Evolutionary conservation across 805 yeast species (phyloP).

Genomic region (Metschnikowia proteae): DNA sequence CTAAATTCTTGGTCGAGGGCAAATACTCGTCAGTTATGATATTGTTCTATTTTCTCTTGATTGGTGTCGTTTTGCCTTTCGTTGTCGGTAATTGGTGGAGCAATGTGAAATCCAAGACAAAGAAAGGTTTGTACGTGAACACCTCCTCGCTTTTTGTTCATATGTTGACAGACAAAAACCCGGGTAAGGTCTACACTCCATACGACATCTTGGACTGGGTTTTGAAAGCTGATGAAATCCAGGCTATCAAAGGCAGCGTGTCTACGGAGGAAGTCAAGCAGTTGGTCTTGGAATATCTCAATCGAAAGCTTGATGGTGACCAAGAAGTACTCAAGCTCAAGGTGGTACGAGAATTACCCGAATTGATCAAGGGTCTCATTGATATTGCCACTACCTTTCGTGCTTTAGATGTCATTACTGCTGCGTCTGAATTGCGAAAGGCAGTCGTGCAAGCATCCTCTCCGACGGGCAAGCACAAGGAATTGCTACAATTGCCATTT

Average conservation of each 20-base stretch:
- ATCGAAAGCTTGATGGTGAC: conserved; percentile 40
- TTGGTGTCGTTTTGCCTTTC: conserved; percentile 76
- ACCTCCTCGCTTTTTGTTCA: conserved; percentile 81
- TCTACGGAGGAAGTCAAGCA: conserved; percentile 46
- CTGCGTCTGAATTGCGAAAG: conserved; percentile 64
- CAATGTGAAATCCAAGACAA: conserved; percentile 73
- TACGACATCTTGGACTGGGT: conserved; percentile 57
- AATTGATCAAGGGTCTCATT: conserved; percentile 63
- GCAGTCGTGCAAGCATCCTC: conserved; percentile 73
- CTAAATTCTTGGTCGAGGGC: conserved; percentile 85
- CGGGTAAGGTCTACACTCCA: conserved; percentile 60
- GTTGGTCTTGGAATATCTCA: conserved; percentile 55
- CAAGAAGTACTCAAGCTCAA: conserved; percentile 43
- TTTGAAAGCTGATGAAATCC: conserved; percentile 64
- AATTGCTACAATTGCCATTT: conserved; percentile 77
- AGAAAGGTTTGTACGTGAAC: conserved; percentile 72
- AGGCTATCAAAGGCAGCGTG: conserved; percentile 37
- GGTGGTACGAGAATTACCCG: conserved; percentile 61
- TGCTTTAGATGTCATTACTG: conserved; percentile 57
- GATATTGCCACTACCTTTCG: conserved; percentile 83
- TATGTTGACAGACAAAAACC: conserved; percentile 67
- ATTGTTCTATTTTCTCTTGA: conserved; percentile 58
- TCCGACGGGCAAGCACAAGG: conserved; percentile 50
- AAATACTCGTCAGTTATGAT: conserved; percentile 64
- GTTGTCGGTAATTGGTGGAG: conserved; percentile 91